A percentile compares a stretch with the other conserved stretches of the same genome.
Conservation (phyloP, 139 green algal species). For the Volvox africanus region DNA sequence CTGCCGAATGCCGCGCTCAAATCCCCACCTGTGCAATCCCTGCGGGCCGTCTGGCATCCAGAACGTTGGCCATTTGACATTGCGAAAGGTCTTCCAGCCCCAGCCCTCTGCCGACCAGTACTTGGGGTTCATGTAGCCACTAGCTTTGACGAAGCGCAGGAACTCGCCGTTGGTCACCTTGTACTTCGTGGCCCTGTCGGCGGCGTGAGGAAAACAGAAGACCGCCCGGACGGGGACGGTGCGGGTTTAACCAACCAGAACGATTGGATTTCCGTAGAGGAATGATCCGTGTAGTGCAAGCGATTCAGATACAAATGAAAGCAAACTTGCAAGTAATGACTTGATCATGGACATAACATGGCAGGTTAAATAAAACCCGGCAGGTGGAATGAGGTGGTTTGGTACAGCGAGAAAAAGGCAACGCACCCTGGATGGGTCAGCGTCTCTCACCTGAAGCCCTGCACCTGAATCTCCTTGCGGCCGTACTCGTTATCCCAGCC, state of each 20-base stretch:
- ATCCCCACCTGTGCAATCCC: conserved; percentile 61
- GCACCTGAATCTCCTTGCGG: conserved; percentile 59
- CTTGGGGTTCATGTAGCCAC: conserved; percentile 72
- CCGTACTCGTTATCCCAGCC: conserved; percentile 91
- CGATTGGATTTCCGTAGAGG: no score
- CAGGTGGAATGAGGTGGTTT: no score
- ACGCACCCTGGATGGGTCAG: no score
- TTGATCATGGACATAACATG: no score
- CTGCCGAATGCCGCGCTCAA: not conserved
- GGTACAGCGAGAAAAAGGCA: no score
- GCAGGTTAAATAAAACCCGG: no score
- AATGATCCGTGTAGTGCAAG: no score
- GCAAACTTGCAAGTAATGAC: no score
- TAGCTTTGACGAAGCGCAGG: conserved; percentile 75
- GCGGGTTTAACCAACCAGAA: no score
- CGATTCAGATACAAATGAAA: no score
- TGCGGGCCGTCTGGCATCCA: conserved; percentile 79
- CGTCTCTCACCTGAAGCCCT: conserved; percentile 53
- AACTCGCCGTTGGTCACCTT: conserved; percentile 85
- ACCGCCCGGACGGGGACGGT: no score
- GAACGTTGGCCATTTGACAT: conserved; percentile 89
- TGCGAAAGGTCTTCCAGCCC: conserved; percentile 85
- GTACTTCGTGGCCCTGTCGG: conserved; percentile 44
- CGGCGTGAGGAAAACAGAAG: not conserved
- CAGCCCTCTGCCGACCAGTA: conserved; percentile 84